These are phyloP conservation scores for Aspergillus amoenus DNA, from an alignment of 2,329 filamentous ascomycete species.

Conservation along the genomic window DNA sequence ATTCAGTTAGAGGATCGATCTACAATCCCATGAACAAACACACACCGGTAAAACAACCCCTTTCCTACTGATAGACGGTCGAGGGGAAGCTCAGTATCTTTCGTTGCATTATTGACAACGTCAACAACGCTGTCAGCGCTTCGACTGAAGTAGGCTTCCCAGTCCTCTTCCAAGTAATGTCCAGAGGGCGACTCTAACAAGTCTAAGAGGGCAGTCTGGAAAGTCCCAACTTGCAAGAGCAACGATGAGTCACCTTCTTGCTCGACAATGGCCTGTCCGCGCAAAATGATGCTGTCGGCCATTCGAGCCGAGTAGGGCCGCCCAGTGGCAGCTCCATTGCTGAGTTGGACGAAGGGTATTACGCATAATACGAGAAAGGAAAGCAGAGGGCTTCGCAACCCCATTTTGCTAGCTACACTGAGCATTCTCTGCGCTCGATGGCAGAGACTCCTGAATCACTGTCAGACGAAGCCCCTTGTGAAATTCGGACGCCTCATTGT, in stretches of 20 bases:
- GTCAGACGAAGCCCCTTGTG: not conserved
- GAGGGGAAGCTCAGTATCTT: slow-evolving; percentile 20
- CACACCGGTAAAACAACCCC: slow-evolving; percentile 19
- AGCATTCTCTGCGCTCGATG: not conserved
- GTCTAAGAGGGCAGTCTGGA: slow-evolving; percentile 23
- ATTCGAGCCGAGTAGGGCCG: slow-evolving; percentile 27
- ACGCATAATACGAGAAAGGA: not conserved
- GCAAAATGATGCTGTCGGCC: slow-evolving; percentile 28
- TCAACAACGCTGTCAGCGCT: slow-evolving; percentile 21
- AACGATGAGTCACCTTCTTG: slow-evolving; percentile 11
- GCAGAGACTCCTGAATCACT: not conserved
- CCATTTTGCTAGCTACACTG: not conserved
- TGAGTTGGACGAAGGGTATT: not conserved
- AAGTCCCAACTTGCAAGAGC: slow-evolving; percentile 23
- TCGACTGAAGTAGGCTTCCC: slow-evolving; percentile 19
- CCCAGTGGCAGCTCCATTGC: not conserved
- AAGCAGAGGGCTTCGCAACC: not conserved
- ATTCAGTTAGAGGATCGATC: not conserved
- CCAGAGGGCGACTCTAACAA: slow-evolving; percentile 13
- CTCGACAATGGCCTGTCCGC: slow-evolving; percentile 20
- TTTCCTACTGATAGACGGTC: slow-evolving; percentile 22
- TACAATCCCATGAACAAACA: not conserved
- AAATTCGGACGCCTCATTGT: not conserved
- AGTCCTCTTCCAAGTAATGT: slow-evolving; percentile 16
- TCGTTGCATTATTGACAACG: slow-evolving; percentile 18